phyloP scores from a whole-genome alignment of 2,329 filamentous ascomycete genomes.

The Erysiphe pulchra region DNA sequence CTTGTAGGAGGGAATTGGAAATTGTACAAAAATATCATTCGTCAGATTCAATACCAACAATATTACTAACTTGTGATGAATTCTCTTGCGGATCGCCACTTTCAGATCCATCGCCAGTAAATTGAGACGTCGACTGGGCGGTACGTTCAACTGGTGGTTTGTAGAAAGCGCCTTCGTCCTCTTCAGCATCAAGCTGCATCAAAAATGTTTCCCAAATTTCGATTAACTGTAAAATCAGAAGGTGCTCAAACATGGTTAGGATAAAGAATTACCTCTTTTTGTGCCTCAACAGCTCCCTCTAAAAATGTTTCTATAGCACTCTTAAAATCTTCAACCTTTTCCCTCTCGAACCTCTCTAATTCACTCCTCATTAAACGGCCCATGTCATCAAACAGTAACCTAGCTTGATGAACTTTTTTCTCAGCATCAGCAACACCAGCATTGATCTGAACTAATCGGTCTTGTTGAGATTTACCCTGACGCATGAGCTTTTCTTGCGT shows the following conservation, averaged over 20 bases:
- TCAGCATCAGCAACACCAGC: slow-evolving; percentile 92
- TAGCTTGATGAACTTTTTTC: slow-evolving; percentile 70
- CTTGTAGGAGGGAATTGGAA: too few relatives aligned
- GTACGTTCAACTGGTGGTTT: slow-evolving; percentile 21
- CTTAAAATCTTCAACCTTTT: slow-evolving; percentile 99
- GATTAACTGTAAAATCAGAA: slow-evolving; percentile 21
- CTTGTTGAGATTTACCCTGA: slow-evolving; percentile 87
- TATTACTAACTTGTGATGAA: too few relatives aligned
- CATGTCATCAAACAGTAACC: slow-evolving; percentile 91
- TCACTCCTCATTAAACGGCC: slow-evolving; percentile 75
- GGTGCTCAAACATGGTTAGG: too few relatives aligned
- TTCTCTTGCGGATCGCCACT: too few relatives aligned
- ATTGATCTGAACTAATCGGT: slow-evolving; percentile 72
- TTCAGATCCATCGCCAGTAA: too few relatives aligned
- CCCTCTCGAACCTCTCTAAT: slow-evolving; percentile 77
- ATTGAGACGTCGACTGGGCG: too few relatives aligned
- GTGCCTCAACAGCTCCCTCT: slow-evolving; percentile 88
- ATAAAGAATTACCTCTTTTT: slow-evolving; percentile 57
- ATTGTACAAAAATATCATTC: too few relatives aligned
- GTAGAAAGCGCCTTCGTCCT: slow-evolving; percentile 49
- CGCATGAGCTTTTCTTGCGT: slow-evolving; percentile 85
- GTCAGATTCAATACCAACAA: too few relatives aligned
- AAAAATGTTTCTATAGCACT: slow-evolving; percentile 92
- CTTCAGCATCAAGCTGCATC: slow-evolving; percentile 82
- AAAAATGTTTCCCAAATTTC: slow-evolving; percentile 98